Evolutionary conservation across 192 early-diverging fungal species (phyloP), one percentile per base, ranked within the genome.

Genomic region (Rhizophagus prolifer): DNA sequence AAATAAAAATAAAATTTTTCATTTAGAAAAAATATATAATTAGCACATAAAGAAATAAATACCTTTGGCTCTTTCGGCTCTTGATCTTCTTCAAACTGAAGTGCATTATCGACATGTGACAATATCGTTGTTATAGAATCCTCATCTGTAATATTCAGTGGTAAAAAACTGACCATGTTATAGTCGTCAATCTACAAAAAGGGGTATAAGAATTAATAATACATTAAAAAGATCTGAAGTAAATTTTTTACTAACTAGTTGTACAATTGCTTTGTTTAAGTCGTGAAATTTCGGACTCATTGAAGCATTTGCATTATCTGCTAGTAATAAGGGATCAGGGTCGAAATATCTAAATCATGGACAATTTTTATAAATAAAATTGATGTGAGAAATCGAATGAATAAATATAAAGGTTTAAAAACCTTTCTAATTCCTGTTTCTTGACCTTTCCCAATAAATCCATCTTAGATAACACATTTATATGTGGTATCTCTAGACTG

Each of bases 401-500:
- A 54, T 2, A 21, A 19, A 19, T 47, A 47, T 2, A 47, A 14
- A 14, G 14, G 14, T 14, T 6, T 19, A 6, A 4, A 21, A 21
- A 81, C 81, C 83, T 82, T 71, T 88, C 90, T 81, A 94, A 83
- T 58, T 92, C 86, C n/a, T 80, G 85, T 30, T 87, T 83, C 62
- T 85, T 89, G 76, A 90, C 85, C 58, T 86, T 84, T 25, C 88
- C 83, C 23, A 98, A 81, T 64, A 99, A 82, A 85, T 99, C 97
- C 94, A 97, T 95, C 84, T 99, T 99, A 68, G 92, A 95, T 88
- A 99, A 87, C 23, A 99, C 95, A 77, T 99, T 99, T 82, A 99
- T 91, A 84, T 98, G 96, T 25, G 97, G 96, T n/a, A 98, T 95
- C 73, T 98, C 97, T 47, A 98, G 81, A 84, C 96, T 94, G 74